Conservation (phyloP, 2,329 filamentous ascomycete genomes). For the Didymella glomerata region DNA sequence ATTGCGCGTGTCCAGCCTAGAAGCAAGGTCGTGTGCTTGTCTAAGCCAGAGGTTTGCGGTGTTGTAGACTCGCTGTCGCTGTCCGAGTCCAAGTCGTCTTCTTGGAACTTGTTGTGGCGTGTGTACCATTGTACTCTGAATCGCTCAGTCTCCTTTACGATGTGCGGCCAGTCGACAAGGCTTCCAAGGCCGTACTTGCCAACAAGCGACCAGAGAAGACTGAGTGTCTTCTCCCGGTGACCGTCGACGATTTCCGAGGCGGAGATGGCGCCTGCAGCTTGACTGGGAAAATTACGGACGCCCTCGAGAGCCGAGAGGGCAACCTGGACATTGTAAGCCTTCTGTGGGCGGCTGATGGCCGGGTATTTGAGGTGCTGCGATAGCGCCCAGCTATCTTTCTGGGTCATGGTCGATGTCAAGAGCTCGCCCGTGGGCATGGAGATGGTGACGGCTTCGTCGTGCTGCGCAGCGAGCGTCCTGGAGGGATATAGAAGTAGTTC, state of each 20-base stretch:
- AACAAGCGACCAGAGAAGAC: slow-evolving; percentile 67
- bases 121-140: slow-evolving; percentile 50
- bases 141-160: slow-evolving; percentile 61
- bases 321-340: slow-evolving; percentile 67
- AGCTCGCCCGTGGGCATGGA: slow-evolving; percentile 56
- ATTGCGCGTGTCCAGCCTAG: slow-evolving; percentile 65
- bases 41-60: slow-evolving; percentile 37
- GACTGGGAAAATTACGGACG: slow-evolving; percentile 52
- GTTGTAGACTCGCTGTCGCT: slow-evolving; percentile 26
- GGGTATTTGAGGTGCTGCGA: slow-evolving; percentile 68
- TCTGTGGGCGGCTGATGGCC: slow-evolving; percentile 63
- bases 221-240: slow-evolving; percentile 70
- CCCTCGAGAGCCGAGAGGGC: slow-evolving; percentile 62
- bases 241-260: slow-evolving; percentile 70
- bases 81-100: slow-evolving; percentile 47
- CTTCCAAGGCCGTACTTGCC: slow-evolving; percentile 63
- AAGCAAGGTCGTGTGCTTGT: slow-evolving; percentile 56
- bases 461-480: slow-evolving; percentile 26
- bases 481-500: slow-evolving; percentile 64
- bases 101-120: slow-evolving; percentile 38
- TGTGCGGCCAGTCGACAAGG: slow-evolving; percentile 64
- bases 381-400: slow-evolving; percentile 57
- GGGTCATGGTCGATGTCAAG: slow-evolving; percentile 49
- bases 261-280: slow-evolving; percentile 55
- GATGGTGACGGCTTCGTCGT: slow-evolving; percentile 55